phyloP scores from a whole-genome alignment of 805 yeast species.

The Ogataea nakhonphanomensis region DNA sequence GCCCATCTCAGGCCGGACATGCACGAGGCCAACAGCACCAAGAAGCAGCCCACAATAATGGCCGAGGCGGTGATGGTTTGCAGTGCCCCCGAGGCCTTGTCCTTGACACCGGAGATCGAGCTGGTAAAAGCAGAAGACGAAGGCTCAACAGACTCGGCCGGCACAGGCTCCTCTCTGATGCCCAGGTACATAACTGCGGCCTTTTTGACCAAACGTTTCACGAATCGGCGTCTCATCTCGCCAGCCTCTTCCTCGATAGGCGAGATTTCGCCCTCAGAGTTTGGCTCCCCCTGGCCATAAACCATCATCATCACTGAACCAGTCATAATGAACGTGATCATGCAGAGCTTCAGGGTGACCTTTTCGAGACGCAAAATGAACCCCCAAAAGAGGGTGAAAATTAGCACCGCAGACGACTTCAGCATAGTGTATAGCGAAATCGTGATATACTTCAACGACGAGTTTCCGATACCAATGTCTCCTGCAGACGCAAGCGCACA shows the following conservation, averaged over 20 bases:
- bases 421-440: slow-evolving; percentile 84
- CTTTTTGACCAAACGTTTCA: slow-evolving; percentile 18
- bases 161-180: slow-evolving; percentile 9
- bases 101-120: slow-evolving; percentile 6
- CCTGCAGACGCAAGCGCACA: slow-evolving; percentile 85
- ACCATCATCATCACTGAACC: slow-evolving; percentile 88
- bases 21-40: slow-evolving; percentile 71
- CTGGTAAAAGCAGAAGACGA: background rate
- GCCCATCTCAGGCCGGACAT: slow-evolving; percentile 91
- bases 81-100: slow-evolving; percentile 10
- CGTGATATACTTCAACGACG: slow-evolving; percentile 70
- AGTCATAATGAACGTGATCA: slow-evolving; percentile 72
- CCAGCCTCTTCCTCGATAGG: slow-evolving; percentile 20
- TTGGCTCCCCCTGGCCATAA: slow-evolving; percentile 31
- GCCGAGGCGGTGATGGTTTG: slow-evolving; percentile 14
- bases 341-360: slow-evolving; percentile 59
- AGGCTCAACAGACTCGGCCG: background rate
- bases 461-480: slow-evolving; percentile 86
- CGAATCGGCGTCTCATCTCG: slow-evolving; percentile 17
- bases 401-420: slow-evolving; percentile 71
- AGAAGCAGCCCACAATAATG: slow-evolving; percentile 53
- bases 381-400: slow-evolving; percentile 83
- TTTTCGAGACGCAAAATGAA: slow-evolving; percentile 70
- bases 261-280: slow-evolving; percentile 5
- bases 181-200: slow-evolving; percentile 13